Evolutionary conservation across 2,329 filamentous ascomycete species (phyloP).

Genomic region (Laburnicola sp.): DNA sequence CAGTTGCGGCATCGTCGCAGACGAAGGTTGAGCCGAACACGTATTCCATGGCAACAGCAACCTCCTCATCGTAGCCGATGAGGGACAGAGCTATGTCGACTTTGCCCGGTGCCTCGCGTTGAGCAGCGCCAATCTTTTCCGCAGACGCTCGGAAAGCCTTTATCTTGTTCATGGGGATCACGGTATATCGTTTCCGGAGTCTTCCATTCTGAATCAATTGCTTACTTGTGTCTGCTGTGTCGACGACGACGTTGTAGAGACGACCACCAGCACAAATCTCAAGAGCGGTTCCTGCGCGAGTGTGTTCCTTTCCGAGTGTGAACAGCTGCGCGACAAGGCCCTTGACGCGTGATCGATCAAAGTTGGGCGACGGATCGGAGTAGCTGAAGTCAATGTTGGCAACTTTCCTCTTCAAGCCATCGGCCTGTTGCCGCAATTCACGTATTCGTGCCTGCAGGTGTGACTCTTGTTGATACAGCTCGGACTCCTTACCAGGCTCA

Average conservation of each 20-base stretch:
- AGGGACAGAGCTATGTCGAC: conserved; percentile 88
- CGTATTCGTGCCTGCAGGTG: conserved; percentile 80
- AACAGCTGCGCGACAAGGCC: conserved; percentile 94
- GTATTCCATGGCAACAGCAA: conserved; percentile 95
- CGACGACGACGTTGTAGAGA: conserved; percentile 96
- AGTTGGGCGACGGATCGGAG: conserved; percentile 81
- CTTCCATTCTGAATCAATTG: conserved; percentile 89
- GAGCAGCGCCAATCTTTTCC: conserved; percentile 86
- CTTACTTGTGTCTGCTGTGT: conserved; percentile 88
- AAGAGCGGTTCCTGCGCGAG: conserved; percentile 82
- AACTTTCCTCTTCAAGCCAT: conserved; percentile 82
- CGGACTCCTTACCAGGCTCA: conserved; percentile 82
- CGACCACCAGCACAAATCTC: conserved; percentile 96
- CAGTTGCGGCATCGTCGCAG: conserved; percentile 90
- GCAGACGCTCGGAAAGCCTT: conserved; percentile 83
- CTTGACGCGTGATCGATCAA: conserved; percentile 93
- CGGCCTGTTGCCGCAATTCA: conserved; percentile 80
- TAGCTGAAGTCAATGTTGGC: conserved; percentile 98
- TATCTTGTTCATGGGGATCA: conserved; percentile 97
- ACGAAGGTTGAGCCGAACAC: conserved; percentile 96
- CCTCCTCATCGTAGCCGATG: conserved; percentile 89
- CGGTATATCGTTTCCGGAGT: conserved; percentile 93
- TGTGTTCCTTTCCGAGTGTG: conserved; percentile 81
- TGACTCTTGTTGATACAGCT: conserved; percentile 81
- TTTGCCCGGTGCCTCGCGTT: conserved; percentile 87